Base-by-base conservation (phyloP, 805 yeast genomes). In the Teunomyces panamensis region DNA sequence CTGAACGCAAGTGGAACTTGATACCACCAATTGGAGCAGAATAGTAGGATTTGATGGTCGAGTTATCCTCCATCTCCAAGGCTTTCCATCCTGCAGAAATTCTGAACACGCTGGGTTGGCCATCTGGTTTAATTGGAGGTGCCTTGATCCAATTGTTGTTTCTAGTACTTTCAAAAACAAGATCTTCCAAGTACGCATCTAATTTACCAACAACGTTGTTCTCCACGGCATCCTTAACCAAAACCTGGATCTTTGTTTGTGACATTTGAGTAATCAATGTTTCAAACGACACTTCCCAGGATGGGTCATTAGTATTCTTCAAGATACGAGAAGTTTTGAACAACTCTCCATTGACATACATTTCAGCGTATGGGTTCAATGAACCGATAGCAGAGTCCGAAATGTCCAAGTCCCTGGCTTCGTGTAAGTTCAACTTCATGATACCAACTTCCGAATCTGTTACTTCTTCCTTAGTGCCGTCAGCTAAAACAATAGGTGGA, bases 361-460 rank as follows among this genome's bases (percentile, higher is more conserved):
- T 62, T 57, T 84, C 87, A 11, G 90, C 90, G 63, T 78, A 83
- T 27, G 94, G 86, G 60, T 84, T 78, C 55, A 80, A 66, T 47
- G 75, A 65, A 28, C 81, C 83, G 47, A 75, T 50, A 42, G 58
- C 82, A 0, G 89, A 77, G 27, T 71, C 59, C 3, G 81, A 63
- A 13, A 68, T 59, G 56, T 84, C 86, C 60, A 87, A 71, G 42
- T 78, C 73, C 44, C 71, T 74, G 17, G 87, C 89, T 50, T 79
- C 78, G 50, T 84, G 83, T 43, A 87, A 64, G 9, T 75, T 74
- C 34, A 87, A 57, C 57, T 84, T 86, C 65, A 85, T 69, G 49
- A 87, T 82, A 72, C 94, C 95, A 44, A 82, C 80, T 56, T 85
- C 89, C n/a, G 83, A 65, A 45, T 81, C 85, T 9, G 80, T 79